Evolutionary conservation across 2,329 filamentous ascomycete genomes (phyloP).

Genomic region (Penicillium brevicompactum): DNA sequence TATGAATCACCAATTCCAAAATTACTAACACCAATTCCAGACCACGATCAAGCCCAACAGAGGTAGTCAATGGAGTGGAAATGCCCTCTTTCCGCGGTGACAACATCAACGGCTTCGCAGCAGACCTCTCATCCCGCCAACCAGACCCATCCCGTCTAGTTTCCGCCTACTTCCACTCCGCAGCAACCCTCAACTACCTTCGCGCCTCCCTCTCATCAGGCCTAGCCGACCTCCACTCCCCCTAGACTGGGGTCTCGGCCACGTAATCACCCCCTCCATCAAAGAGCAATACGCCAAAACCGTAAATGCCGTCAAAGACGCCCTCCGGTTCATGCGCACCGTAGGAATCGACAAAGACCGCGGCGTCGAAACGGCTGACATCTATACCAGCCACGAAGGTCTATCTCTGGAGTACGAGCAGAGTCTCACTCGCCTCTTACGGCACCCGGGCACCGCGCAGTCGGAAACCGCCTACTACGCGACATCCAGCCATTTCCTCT

Average conservation of each 20-base stretch:
- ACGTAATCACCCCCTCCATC: conserved; percentile 80
- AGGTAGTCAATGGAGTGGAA: conserved; percentile 75
- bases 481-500: conserved; percentile 94
- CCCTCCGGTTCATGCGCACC: conserved; percentile 89
- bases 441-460: conserved; percentile 30
- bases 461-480: conserved; percentile 71
- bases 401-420: conserved; percentile 94
- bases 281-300: conserved; percentile 85
- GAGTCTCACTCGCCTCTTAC: conserved; percentile 75
- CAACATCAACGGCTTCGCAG: conserved; percentile 83
- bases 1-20: not conserved
- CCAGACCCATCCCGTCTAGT: conserved; percentile 85
- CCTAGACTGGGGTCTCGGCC: conserved; percentile 90
- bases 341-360: conserved; percentile 85
- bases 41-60: conserved; percentile 84
- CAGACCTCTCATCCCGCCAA: conserved; percentile 67
- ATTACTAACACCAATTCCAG: conserved; percentile 20
- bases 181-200: conserved; percentile 91
- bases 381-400: conserved; percentile 95
- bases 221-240: conserved; percentile 89
- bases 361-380: conserved; percentile 85
- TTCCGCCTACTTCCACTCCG: conserved; percentile 92
- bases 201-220: conserved; percentile 81
- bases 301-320: conserved; percentile 84
- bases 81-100: conserved; percentile 93